These are phyloP conservation scores for Pyrenophora teres DNA, from an alignment of 2,329 filamentous ascomycete species.

Conservation along the genomic window DNA sequence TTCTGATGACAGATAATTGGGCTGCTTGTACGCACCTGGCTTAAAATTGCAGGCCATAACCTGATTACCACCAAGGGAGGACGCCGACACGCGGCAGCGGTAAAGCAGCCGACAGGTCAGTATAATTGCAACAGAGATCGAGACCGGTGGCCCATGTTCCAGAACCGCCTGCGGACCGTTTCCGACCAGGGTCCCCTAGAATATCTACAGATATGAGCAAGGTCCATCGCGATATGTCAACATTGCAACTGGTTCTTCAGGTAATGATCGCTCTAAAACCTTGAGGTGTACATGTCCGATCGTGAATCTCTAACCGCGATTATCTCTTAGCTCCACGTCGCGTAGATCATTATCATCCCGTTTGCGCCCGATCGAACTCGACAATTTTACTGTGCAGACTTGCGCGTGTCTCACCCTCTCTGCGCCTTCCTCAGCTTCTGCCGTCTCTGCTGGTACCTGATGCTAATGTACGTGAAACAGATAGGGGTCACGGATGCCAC, in stretches of 20 bases:
- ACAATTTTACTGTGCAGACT: not conserved
- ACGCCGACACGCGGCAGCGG: not conserved
- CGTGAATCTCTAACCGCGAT: too few relatives aligned
- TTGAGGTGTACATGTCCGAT: too few relatives aligned
- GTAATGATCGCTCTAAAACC: too few relatives aligned
- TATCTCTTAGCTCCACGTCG: too few relatives aligned
- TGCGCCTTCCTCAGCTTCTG: not conserved
- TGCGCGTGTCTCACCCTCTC: not conserved
- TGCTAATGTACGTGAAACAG: not conserved
- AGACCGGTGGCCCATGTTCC: not conserved
- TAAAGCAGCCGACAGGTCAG: not conserved
- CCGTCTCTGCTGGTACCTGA: not conserved
- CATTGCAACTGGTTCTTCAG: not conserved
- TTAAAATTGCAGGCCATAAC: not conserved
- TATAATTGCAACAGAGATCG: not conserved
- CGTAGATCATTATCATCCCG: too few relatives aligned
- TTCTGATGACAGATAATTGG: not conserved
- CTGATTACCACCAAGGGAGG: not conserved
- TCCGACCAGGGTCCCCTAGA: not conserved
- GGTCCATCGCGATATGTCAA: not conserved
- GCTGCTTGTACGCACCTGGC: not conserved
- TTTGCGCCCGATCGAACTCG: not conserved
- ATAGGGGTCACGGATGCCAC: not conserved
- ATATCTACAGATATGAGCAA: rapidly evolving
- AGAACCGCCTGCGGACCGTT: not conserved